Evolutionary conservation across 495 filamentous ascomycete genomes (phyloP).

Genomic region (Hypoxylon perforatum): DNA sequence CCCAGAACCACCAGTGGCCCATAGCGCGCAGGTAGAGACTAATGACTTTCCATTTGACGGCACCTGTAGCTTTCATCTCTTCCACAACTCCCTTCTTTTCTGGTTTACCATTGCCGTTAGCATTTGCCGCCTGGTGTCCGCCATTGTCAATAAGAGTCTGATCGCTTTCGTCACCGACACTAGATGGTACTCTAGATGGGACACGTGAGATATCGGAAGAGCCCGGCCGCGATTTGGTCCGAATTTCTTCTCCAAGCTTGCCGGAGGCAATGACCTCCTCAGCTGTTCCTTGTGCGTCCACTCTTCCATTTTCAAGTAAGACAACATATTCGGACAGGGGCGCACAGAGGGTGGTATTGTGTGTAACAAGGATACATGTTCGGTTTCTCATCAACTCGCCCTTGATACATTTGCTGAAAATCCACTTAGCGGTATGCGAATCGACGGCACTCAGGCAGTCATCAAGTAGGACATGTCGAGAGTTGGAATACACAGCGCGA

Average conservation of each 20-base stretch:
- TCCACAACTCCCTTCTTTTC: slow-evolving; percentile 61
- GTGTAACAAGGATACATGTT: slow-evolving; percentile 97
- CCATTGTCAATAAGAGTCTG: slow-evolving; percentile 58
- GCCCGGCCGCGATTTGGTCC: slow-evolving; percentile 71
- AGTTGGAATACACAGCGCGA: slow-evolving; percentile 91
- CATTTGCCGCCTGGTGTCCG: slow-evolving; percentile 43
- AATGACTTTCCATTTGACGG: slow-evolving; percentile 87
- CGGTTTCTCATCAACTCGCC: slow-evolving; percentile 88
- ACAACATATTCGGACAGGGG: slow-evolving; percentile 83
- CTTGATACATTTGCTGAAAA: slow-evolving; percentile 91
- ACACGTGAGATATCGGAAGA: slow-evolving; percentile 74
- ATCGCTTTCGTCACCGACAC: slow-evolving; percentile 64
- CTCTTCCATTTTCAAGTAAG: slow-evolving; percentile 85
- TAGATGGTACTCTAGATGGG: slow-evolving; percentile 80
- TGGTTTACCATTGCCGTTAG: slow-evolving; percentile 55
- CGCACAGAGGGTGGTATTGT: slow-evolving; percentile 88
- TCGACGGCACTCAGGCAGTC: slow-evolving; percentile 99
- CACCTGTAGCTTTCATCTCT: slow-evolving; percentile 83
- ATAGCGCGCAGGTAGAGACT: slow-evolving; percentile 85
- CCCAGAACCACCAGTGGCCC: slow-evolving; percentile 97
- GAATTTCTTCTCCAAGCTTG: slow-evolving; percentile 83
- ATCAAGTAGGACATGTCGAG: slow-evolving; percentile 88
- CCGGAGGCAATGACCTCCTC: slow-evolving; percentile 84
- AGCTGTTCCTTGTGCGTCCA: slow-evolving; percentile 79
- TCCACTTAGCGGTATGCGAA: slow-evolving; percentile 98